Conservation (phyloP, 768 basidiomycete species). For the Vararia minispora region DNA sequence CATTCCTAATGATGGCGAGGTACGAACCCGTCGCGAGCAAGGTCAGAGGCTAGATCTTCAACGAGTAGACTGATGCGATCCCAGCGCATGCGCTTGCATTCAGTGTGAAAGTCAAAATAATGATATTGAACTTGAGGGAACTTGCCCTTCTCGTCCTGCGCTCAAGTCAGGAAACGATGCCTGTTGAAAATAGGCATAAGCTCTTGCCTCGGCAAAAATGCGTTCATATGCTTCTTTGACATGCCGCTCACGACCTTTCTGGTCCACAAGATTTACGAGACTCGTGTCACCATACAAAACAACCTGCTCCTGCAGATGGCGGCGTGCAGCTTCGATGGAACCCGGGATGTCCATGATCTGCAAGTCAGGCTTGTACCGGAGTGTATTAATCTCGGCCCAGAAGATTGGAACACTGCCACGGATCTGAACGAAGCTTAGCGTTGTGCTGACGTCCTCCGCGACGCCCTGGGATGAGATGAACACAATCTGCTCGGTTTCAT, state of each 20-base stretch:
- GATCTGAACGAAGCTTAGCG: conserved; percentile 86
- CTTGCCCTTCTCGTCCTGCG: conserved; percentile 52
- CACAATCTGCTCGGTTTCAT: conserved; percentile 94
- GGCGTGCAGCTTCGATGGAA: conserved; percentile 61
- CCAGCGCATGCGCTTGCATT: conserved; percentile 92
- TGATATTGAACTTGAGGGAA: conserved; percentile 69
- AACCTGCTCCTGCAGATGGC: conserved; percentile 67
- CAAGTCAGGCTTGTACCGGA: conserved; percentile 93
- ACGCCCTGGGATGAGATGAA: conserved; percentile 53
- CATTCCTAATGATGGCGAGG: neutral
- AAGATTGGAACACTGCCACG: conserved; percentile 90
- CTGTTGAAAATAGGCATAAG: neutral
- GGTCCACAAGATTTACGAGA: conserved; percentile 88
- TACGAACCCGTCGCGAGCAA: conserved; percentile 56
- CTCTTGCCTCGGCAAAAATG: conserved; percentile 45
- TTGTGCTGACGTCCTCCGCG: conserved; percentile 39
- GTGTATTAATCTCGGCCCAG: conserved; percentile 94
- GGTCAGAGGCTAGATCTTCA: conserved; percentile 61
- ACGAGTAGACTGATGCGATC: conserved; percentile 81
- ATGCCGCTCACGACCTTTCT: conserved; percentile 85
- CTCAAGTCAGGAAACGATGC: too few species aligned
- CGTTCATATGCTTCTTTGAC: conserved; percentile 94
- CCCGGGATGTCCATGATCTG: conserved; percentile 90
- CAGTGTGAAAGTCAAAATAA: conserved; percentile 96
- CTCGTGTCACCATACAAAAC: conserved; percentile 66